Evolutionary conservation across 2,329 filamentous ascomycete species (phyloP).

Genomic region (Eutypella sp.): DNA sequence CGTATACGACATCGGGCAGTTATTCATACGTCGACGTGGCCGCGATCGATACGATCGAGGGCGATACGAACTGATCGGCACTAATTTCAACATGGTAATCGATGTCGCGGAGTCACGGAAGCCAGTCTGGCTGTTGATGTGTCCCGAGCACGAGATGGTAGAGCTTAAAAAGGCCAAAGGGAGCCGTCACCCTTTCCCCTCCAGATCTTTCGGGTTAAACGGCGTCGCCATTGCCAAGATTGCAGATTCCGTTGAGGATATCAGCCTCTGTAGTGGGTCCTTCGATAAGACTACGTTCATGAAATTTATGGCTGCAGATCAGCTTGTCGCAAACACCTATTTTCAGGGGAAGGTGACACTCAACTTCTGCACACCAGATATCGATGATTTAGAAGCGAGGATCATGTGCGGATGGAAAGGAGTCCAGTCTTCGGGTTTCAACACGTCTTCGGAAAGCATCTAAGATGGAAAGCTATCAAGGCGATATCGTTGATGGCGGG

Average conservation of each 20-base stretch:
- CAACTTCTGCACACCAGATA: background rate
- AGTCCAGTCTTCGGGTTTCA: background rate
- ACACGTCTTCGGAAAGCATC: background rate
- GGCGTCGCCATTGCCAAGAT: background rate
- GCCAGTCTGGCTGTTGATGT: conserved; percentile 4
- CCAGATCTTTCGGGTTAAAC: background rate
- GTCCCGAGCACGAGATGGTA: background rate
- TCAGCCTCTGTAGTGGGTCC: background rate
- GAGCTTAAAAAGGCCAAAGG: background rate
- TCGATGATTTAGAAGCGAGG: background rate
- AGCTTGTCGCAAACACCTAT: background rate
- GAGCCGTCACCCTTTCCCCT: background rate
- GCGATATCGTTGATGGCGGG: no score
- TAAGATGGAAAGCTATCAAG: no score
- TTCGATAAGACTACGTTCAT: background rate
- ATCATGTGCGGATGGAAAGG: background rate
- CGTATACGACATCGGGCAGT: conserved; percentile 5
- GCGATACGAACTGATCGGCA: background rate
- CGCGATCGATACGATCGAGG: background rate
- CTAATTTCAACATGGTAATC: conserved; percentile 3
- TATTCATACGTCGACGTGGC: background rate
- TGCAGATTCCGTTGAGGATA: background rate
- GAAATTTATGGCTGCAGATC: background rate
- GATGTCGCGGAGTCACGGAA: background rate
- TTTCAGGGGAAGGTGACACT: background rate